Evolutionary conservation across 306 rosid genomes (phyloP).

Genomic region (Canavalia gladiata): DNA sequence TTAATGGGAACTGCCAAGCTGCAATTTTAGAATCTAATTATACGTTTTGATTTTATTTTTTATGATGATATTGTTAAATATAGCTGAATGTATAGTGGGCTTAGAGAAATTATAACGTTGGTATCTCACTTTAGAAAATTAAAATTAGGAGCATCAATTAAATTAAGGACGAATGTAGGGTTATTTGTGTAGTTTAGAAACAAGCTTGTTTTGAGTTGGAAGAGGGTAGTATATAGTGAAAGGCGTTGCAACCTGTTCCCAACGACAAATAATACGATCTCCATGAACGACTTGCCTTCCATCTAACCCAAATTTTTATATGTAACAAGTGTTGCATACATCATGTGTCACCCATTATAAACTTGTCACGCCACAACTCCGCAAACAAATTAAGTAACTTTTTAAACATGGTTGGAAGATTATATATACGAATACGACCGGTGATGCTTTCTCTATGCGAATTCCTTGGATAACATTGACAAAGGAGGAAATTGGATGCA

Average conservation of each 20-base stretch:
- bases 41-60: too few relatives aligned
- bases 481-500: neutral
- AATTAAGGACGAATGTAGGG: too few relatives aligned
- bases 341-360: constrained; percentile 45
- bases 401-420: constrained; percentile 31
- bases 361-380: constrained; percentile 38
- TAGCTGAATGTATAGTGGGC: too few relatives aligned
- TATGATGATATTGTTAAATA: too few relatives aligned
- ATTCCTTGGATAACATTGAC: constrained; percentile 16
- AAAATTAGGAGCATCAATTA: too few relatives aligned
- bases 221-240: too few relatives aligned
- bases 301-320: constrained; percentile 52
- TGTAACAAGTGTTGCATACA: constrained; percentile 17
- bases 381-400: neutral
- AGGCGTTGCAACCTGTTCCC: constrained; percentile 50
- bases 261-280: constrained; percentile 43
- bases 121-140: too few relatives aligned
- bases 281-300: constrained; percentile 69
- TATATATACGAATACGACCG: constrained; percentile 57
- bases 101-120: too few relatives aligned
- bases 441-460: constrained; percentile 12
- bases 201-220: too few relatives aligned
- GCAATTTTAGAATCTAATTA: too few relatives aligned
- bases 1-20: too few relatives aligned
- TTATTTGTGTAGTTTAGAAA: too few relatives aligned